A percentile compares a stretch with the other conserved stretches of the same genome.
phyloP scores from a whole-genome alignment of 2,329 filamentous ascomycete species.

The Colletotrichum chlorophyti region DNA sequence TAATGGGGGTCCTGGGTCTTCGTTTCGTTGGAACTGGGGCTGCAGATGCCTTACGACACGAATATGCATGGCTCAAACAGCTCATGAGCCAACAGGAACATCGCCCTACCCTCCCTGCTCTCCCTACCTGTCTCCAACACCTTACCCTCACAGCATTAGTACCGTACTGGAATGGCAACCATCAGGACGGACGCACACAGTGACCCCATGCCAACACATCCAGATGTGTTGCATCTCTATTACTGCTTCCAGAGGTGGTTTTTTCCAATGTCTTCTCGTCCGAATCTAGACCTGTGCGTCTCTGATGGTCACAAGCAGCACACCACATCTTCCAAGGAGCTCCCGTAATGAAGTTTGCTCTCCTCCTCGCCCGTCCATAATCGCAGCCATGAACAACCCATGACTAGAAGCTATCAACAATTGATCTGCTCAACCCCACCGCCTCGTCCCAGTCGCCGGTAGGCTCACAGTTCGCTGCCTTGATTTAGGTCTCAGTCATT shows the following conservation, averaged over 20 bases:
- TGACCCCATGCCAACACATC: conserved; percentile 15
- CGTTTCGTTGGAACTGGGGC: conserved; percentile 8
- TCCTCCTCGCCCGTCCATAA: no score
- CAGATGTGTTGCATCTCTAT: not conserved
- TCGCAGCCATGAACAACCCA: no score
- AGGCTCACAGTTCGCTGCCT: no score
- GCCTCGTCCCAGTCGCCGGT: not conserved
- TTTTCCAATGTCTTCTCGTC: not conserved
- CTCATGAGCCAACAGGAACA: conserved; percentile 13
- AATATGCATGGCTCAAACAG: conserved; percentile 22
- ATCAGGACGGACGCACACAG: conserved; percentile 10
- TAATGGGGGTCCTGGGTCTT: conserved; percentile 14
- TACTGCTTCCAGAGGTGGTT: not conserved
- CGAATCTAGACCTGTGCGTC: conserved; percentile 1
- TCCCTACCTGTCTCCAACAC: not conserved
- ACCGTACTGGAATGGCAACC: conserved; percentile 15
- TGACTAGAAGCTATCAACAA: no score
- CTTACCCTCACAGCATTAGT: conserved; percentile 8
- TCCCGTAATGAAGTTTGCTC: no score
- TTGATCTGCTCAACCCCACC: not conserved
- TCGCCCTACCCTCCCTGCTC: conserved; percentile 1
- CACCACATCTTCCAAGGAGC: no score
- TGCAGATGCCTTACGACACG: conserved; percentile 20
- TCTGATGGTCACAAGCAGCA: conserved; percentile 4
- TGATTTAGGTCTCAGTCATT: not conserved